Conservation (phyloP, 2,329 filamentous ascomycete genomes). For the Thielaviopsis cerberus region DNA sequence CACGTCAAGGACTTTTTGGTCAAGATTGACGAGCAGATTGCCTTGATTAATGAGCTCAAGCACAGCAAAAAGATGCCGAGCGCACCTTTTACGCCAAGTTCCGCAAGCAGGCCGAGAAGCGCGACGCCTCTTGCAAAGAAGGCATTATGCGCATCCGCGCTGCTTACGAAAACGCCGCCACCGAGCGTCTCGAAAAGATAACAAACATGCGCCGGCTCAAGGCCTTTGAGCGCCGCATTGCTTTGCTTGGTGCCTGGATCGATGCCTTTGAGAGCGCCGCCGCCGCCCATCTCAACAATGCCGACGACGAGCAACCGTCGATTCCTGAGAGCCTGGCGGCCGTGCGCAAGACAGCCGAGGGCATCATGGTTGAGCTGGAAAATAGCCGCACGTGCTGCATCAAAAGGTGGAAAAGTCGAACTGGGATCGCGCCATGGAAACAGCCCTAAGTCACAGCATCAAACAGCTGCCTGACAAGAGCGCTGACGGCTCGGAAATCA, state of each 20-base stretch:
- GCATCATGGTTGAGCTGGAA: conserved; percentile 76
- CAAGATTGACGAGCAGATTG: conserved; percentile 97
- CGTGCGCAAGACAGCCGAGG: conserved; percentile 74
- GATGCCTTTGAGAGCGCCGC: conserved; percentile 75
- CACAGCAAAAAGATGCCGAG: conserved; percentile 80
- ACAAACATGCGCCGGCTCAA: conserved; percentile 65
- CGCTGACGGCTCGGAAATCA: conserved; percentile 22
- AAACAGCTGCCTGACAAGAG: conserved; percentile 58
- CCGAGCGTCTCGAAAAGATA: conserved; percentile 62
- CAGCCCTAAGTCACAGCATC: conserved; percentile 69
- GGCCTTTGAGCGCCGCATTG: conserved; percentile 68
- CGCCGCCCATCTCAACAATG: conserved; percentile 38
- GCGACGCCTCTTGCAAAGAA: conserved; percentile 55
- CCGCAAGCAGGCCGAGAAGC: conserved; percentile 74
- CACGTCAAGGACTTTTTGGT: conserved; percentile 98
- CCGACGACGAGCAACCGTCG: conserved; percentile 6
- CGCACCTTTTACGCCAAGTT: conserved; percentile 70
- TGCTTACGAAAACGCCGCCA: conserved; percentile 63
- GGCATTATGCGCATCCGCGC: conserved; percentile 60
- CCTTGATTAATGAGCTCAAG: conserved; percentile 91
- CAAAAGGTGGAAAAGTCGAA: conserved; percentile 61
- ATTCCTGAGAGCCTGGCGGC: conserved; percentile 51
- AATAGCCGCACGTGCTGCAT: conserved; percentile 75
- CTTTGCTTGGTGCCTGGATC: conserved; percentile 78
- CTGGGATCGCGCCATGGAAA: conserved; percentile 78